Conservation (phyloP, 495 filamentous ascomycete species). For the Geoglossum glabrum region DNA sequence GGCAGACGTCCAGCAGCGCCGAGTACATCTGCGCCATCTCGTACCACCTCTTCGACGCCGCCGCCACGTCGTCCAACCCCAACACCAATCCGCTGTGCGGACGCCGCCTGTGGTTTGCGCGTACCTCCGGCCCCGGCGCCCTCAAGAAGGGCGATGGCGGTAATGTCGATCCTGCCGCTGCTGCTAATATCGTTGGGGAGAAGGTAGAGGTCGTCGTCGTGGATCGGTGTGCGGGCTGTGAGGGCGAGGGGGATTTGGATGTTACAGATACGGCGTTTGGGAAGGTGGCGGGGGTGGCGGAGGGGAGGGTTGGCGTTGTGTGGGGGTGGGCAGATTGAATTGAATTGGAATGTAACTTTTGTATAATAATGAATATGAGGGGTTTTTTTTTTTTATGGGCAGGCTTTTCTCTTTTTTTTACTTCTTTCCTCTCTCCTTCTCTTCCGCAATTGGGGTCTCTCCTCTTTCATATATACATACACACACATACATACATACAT, state of each 20-base stretch:
- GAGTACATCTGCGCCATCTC: background rate
- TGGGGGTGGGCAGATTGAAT: background rate
- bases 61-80: background rate
- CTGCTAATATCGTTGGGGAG: background rate
- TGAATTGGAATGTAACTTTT: too few relatives aligned
- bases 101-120: too few relatives aligned
- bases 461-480: too few relatives aligned
- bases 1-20: slow-evolving; percentile 5
- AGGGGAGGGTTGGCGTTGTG: background rate
- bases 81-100: slow-evolving; percentile 1
- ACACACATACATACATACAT: too few relatives aligned
- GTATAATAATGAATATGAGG: too few relatives aligned
- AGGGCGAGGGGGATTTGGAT: background rate
- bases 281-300: background rate
- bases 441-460: too few relatives aligned
- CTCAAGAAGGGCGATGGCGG: too few relatives aligned
- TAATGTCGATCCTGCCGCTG: background rate
- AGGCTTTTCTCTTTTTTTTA: too few relatives aligned
- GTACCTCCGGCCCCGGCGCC: too few relatives aligned
- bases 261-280: background rate
- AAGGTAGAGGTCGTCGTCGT: background rate
- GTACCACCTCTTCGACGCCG: background rate
- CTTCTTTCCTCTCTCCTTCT: too few relatives aligned
- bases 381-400: too few relatives aligned
- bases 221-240: background rate